Evolutionary conservation across 345 rosid species (phyloP).

Genomic region (Cardiospermum halicacabum): DNA sequence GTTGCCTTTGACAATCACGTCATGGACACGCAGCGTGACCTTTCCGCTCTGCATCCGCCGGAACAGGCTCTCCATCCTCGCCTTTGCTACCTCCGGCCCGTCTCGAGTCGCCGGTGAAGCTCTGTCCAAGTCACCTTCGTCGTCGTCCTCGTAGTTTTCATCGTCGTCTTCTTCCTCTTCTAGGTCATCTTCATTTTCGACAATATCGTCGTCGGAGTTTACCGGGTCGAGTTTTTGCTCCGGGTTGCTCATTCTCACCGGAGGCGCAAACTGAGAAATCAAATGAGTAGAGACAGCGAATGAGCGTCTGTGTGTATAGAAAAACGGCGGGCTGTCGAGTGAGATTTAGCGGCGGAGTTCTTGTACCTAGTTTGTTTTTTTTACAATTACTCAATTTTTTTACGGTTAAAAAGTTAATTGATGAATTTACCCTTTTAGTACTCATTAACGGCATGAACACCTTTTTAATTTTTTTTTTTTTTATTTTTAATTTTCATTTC

Average conservation of each 20-base stretch:
- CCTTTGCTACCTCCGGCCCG: slow-evolving; percentile 30
- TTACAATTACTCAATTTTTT: too few species aligned
- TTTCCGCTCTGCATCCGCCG: slow-evolving; percentile 41
- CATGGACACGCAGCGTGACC: slow-evolving; percentile 79
- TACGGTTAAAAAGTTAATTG: too few species aligned
- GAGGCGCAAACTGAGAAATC: background rate
- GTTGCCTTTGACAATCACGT: slow-evolving; percentile 75
- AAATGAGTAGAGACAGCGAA: background rate
- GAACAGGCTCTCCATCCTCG: slow-evolving; percentile 45
- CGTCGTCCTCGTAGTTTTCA: slow-evolving; percentile 24
- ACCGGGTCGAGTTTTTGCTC: slow-evolving; percentile 28
- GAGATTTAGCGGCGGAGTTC: too few species aligned
- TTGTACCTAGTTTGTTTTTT: too few species aligned
- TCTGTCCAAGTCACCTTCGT: slow-evolving; percentile 28
- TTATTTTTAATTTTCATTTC: too few species aligned
- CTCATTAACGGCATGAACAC: too few species aligned
- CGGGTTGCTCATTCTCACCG: slow-evolving; percentile 26
- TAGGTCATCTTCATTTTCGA: slow-evolving; percentile 17
- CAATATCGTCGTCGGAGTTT: background rate
- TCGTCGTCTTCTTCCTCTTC: slow-evolving; percentile 18
- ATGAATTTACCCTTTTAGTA: too few species aligned
- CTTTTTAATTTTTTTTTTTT: too few species aligned
- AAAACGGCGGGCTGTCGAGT: background rate
- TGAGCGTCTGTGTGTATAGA: too few species aligned
- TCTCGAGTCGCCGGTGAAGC: slow-evolving; percentile 16